Base-by-base conservation (phyloP, 2,329 filamentous ascomycete species). In the Graphiopsis chlorocephala region DNA sequence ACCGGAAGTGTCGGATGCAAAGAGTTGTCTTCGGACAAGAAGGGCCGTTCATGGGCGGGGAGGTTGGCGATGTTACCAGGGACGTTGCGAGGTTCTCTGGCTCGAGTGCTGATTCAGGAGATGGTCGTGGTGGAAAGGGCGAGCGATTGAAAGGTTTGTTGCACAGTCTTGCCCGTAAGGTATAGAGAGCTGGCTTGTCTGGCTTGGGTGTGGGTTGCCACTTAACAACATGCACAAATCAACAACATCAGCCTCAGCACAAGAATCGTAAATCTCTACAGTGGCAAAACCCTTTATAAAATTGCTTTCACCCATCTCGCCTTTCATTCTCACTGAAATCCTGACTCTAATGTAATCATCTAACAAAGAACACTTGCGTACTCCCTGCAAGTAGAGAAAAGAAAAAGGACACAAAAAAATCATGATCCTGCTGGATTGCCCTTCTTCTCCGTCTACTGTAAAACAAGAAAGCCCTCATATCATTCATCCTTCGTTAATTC, bases 1-100 rank as follows among this genome's bases (percentile, higher is more conserved):
- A 78, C 7, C 66, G 80, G 20, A 81, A 78, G 67, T 80, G 78
- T 59, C 73, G 80, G 25, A 71, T 79, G 65, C 81, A 82, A 74
- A 74, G 79, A 52, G 78, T 82, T 14, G 45, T 65, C 12, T 78
- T 74, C 67, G 71, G 65, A 2, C 52, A 70, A 1, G 69, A 75
- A 0, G 79, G 79, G 0, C 79, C 80, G 5, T 77, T 74, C 58
- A 81, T 82, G 80, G 79, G 79, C 0, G 74, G 69, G 3, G 74
- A 72, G 8, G 75, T 80, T 55, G 80, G 79, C 0, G 61, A 70
- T 35, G 72, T 74, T 42, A 77, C 76, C 8, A 62, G 60, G 20
- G 60, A 62, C 17, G 4, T 62, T 20, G 28, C 17, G 17, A 28
- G 50, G n/a, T 53, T 53, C 7, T 53, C 50, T 53, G 50, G 50